Base-by-base conservation (phyloP, 2,329 filamentous ascomycete genomes). In the Verticillium albo-atrum region DNA sequence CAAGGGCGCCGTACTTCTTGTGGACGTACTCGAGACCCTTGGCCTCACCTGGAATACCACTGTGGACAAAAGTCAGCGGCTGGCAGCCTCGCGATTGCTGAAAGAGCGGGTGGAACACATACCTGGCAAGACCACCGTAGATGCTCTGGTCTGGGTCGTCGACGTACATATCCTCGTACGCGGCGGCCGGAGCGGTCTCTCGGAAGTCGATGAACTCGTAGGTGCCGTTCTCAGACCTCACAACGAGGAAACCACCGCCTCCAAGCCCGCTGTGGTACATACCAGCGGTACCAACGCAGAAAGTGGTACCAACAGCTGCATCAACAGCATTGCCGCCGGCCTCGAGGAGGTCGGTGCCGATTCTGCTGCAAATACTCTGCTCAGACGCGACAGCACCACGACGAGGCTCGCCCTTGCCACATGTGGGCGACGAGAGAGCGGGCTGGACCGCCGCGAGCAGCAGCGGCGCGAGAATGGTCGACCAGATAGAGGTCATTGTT, bases 201-300 rank as follows among this genome's bases (percentile, higher is more conserved):
- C 92, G 82, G 71, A 95, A 96, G 71, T 97, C 92, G 64, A 96
- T 86, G 64, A 86, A 89, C 66, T 96, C 91, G 68, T 91, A 94
- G 9, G 76, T 75, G 5, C 88, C 88, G 62, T 89, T 82, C 5
- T 82, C 73, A 2, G 79, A 75, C 61, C 88, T 82, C n/a, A 93
- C 80, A 2, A 92, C 78, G 81, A 90, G 85, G 72, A 95, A 95
- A 1, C 91, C 91, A 15, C 91, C 91, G 3, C 91, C 91, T 6
- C 89, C 89, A 59, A 94, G 85, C 4, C 90, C 90, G 64, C 75
- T 78, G 67, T 89, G 87, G 63, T 89, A 87, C 84, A 88, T 88
- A 53, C 77, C 84, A 37, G 86, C 75, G 2, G 83, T 82, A 3
- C 87, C 87, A 6, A 89, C 79, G 60, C 87, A 90, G 56, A 89